Evolutionary conservation across 1,139 yeast genomes (phyloP).

Genomic region (Hyphopichia burtonii): DNA sequence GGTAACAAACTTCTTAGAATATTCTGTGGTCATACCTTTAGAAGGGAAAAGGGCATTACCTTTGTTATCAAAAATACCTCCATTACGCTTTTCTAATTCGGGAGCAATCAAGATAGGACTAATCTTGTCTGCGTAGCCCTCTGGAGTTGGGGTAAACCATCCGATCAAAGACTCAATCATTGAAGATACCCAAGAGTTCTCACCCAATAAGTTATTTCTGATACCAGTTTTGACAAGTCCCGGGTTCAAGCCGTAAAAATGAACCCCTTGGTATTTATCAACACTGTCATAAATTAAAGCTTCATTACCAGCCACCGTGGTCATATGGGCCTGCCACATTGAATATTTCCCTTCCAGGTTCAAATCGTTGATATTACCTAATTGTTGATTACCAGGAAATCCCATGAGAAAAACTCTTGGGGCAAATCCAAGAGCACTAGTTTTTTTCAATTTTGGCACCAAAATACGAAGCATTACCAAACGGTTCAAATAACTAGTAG

Average conservation of each 20-base stretch:
- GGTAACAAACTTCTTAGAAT: slow-evolving; percentile 18
- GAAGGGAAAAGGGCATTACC: slow-evolving; percentile 21
- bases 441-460: slow-evolving; percentile 13
- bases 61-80: slow-evolving; percentile 23
- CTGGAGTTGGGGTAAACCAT: slow-evolving; percentile 24
- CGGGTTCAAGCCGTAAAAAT: slow-evolving; percentile 33
- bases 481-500: slow-evolving; percentile 33
- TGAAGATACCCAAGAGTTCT: slow-evolving; percentile 16
- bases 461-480: slow-evolving; percentile 20
- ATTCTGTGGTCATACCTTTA: slow-evolving; percentile 19
- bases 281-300: slow-evolving; percentile 23
- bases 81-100: slow-evolving; percentile 22
- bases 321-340: slow-evolving; percentile 25
- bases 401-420: slow-evolving; percentile 35
- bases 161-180: slow-evolving; percentile 23
- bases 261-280: slow-evolving; percentile 12
- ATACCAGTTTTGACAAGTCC: slow-evolving; percentile 32
- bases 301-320: slow-evolving; percentile 39
- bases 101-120: slow-evolving; percentile 25
- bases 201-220: slow-evolving; percentile 26
- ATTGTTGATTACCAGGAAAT: slow-evolving; percentile 27
- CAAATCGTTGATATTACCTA: slow-evolving; percentile 27
- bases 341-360: slow-evolving; percentile 26
- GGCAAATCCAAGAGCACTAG: slow-evolving; percentile 7
- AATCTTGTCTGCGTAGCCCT: slow-evolving; percentile 24